Conservation (phyloP, 495 filamentous ascomycete genomes). For the Monascus purpureus region DNA sequence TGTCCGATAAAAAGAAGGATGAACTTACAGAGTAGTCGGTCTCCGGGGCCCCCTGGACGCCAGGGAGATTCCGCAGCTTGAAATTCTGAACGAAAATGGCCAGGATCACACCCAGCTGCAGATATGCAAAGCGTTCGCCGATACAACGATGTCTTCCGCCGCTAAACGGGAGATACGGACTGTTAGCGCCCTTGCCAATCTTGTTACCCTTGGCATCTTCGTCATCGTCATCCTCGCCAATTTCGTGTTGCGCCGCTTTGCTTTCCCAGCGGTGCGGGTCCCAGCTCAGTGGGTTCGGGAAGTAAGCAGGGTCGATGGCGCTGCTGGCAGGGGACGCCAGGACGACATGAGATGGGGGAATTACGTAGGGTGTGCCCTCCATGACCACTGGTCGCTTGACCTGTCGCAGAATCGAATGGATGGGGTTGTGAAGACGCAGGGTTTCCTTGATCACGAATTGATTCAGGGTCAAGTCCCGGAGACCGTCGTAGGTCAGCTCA, state of each 20-base stretch:
- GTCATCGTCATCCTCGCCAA: constrained; percentile 33
- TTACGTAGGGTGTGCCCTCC: constrained; percentile 60
- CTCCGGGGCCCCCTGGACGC: constrained; percentile 50
- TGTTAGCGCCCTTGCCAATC: constrained; percentile 65
- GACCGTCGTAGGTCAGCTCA: constrained; percentile 49
- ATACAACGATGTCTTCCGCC: constrained; percentile 91
- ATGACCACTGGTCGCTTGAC: constrained; percentile 70
- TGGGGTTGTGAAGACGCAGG: constrained; percentile 64
- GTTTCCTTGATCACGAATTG: constrained; percentile 67
- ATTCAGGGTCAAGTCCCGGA: constrained; percentile 56
- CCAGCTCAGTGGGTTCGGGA: constrained; percentile 68
- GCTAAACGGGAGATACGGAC: constrained; percentile 89
- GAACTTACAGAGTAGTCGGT: constrained; percentile 75
- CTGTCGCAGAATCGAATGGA: constrained; percentile 75
- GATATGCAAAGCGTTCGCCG: constrained; percentile 91
- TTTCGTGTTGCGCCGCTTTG: constrained; percentile 20
- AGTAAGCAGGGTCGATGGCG: constrained; percentile 52
- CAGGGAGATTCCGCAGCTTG: constrained; percentile 58
- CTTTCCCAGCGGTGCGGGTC: constrained; percentile 80
- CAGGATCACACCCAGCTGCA: constrained; percentile 76
- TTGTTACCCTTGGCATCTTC: constrained; percentile 50
- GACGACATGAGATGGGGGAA: constrained; percentile 62
- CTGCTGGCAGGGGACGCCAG: constrained; percentile 74
- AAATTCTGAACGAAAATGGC: constrained; percentile 66
- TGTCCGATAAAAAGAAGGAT: not conserved